Percentiles rank a stretch among this genome's conserved stretches.
Conservation (phyloP, 1,139 yeast genomes). For the Kluyveromyces marxianus region DNA sequence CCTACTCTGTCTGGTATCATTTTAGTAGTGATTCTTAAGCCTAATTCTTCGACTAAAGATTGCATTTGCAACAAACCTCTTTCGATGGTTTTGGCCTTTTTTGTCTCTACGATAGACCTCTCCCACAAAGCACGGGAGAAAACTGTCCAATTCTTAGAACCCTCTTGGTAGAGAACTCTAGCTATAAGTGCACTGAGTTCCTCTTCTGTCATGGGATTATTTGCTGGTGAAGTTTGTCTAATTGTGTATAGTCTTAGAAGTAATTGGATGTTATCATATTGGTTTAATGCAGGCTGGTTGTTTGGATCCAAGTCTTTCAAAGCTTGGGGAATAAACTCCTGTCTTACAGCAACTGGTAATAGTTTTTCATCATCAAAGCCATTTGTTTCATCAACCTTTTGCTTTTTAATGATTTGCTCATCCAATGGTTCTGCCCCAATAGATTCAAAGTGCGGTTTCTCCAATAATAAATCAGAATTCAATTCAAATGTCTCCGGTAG, state of each 20-base stretch:
- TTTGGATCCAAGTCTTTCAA: conserved; percentile 67
- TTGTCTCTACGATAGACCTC: conserved; percentile 75
- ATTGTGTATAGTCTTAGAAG: conserved; percentile 59
- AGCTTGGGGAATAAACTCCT: conserved; percentile 54
- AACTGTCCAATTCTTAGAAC: conserved; percentile 51
- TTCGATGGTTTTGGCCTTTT: conserved; percentile 79
- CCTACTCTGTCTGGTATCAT: conserved; percentile 49
- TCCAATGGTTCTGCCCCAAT: conserved; percentile 43
- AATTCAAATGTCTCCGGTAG: conserved; percentile 52
- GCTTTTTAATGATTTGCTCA: conserved; percentile 33
- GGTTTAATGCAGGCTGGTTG: conserved; percentile 64
- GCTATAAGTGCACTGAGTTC: conserved; percentile 69
- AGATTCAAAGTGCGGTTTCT: conserved; percentile 60
- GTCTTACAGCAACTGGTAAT: conserved; percentile 54
- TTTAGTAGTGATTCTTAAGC: conserved; percentile 51
- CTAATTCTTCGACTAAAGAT: conserved; percentile 83
- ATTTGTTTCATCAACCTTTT: conserved; percentile 30
- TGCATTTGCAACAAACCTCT: conserved; percentile 93
- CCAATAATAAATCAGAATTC: conserved; percentile 74
- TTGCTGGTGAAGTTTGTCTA: conserved; percentile 65
- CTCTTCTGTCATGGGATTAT: conserved; percentile 67
- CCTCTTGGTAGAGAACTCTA: conserved; percentile 51
- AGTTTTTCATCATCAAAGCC: conserved; percentile 33
- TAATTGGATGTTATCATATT: conserved; percentile 66
- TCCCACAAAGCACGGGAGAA: conserved; percentile 87